phyloP scores from a whole-genome alignment of 495 filamentous ascomycete species.

The Coniosporium apollinis region DNA sequence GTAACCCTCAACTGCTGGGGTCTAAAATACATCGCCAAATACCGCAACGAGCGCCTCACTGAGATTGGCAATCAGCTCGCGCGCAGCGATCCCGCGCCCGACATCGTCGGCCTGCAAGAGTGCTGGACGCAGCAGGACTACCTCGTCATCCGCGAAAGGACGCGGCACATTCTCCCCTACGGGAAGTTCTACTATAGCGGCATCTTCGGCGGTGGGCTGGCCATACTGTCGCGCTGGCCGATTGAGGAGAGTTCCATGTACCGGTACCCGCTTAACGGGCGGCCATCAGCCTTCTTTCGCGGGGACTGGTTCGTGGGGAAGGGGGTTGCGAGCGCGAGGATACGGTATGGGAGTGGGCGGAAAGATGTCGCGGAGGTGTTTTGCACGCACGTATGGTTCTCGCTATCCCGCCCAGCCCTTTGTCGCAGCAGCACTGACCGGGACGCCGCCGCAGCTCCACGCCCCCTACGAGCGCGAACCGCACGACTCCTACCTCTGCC shows the following conservation, averaged over 20 bases:
- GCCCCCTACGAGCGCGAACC: constrained; percentile 71
- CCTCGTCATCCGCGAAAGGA: constrained; percentile 57
- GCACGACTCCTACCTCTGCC: constrained; percentile 73
- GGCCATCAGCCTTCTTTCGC: constrained; percentile 81
- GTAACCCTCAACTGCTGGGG: constrained; percentile 94
- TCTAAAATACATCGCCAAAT: constrained; percentile 68
- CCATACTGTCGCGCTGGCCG: constrained; percentile 91
- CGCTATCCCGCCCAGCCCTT: background rate
- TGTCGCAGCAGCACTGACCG: constrained; percentile 8
- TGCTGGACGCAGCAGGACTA: constrained; percentile 92
- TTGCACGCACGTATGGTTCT: constrained; percentile 54
- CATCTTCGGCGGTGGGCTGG: constrained; percentile 76
- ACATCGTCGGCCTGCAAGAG: constrained; percentile 90
- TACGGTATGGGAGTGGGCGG: constrained; percentile 48
- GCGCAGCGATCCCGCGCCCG: constrained; percentile 43
- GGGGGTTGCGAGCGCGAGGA: constrained; percentile 72
- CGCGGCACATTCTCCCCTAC: constrained; percentile 65
- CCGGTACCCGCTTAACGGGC: constrained; percentile 79
- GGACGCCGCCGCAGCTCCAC: constrained; percentile 39
- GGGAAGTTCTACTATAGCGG: constrained; percentile 89
- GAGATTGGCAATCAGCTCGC: constrained; percentile 50
- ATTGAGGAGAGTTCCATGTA: constrained; percentile 82
- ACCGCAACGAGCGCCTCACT: constrained; percentile 59
- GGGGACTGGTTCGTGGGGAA: constrained; percentile 95
- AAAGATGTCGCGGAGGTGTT: constrained; percentile 79